Evolutionary conservation across 768 basidiomycete genomes (phyloP).

Genomic region (Pleurotus pulmonarius): DNA sequence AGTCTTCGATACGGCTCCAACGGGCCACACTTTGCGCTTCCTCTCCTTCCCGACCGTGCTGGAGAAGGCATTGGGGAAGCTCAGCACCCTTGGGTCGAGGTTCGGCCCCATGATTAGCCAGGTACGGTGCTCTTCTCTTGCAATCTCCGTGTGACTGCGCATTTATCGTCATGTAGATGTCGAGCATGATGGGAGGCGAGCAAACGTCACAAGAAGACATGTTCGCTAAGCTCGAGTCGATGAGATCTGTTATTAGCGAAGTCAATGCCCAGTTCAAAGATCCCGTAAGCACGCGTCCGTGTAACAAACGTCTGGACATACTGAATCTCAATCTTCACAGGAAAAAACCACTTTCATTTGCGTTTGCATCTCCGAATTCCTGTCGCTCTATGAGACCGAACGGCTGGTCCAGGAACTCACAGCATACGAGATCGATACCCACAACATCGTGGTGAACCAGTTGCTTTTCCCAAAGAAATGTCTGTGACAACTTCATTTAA

Average conservation of each 20-base stretch:
- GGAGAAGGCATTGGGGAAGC: constrained; percentile 94
- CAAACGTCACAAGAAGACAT: constrained; percentile 93
- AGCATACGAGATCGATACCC: constrained; percentile 94
- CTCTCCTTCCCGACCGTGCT: constrained; percentile 98
- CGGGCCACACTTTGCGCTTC: constrained; percentile 97
- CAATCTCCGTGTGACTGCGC: not conserved
- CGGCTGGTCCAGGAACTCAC: constrained; percentile 94
- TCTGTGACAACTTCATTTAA: constrained; percentile 30
- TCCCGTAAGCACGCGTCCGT: constrained; percentile 55
- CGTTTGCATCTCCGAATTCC: constrained; percentile 97
- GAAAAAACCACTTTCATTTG: constrained; percentile 99
- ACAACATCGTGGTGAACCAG: constrained; percentile 99
- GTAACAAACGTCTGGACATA: no score
- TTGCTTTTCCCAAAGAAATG: constrained; percentile 89
- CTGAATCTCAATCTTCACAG: constrained; percentile 31
- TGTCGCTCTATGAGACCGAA: constrained; percentile 98
- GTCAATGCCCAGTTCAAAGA: constrained; percentile 99
- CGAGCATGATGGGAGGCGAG: constrained; percentile 92
- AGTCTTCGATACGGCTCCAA: constrained; percentile 98
- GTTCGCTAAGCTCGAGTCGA: constrained; percentile 96
- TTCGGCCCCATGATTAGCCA: constrained; percentile 98
- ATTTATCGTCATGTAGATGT: constrained; percentile 56
- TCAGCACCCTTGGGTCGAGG: constrained; percentile 88
- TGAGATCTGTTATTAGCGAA: constrained; percentile 96
- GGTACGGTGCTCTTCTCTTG: constrained; percentile 23